Base-by-base conservation (phyloP, 495 filamentous ascomycete genomes). In the Oidiodendron maius region DNA sequence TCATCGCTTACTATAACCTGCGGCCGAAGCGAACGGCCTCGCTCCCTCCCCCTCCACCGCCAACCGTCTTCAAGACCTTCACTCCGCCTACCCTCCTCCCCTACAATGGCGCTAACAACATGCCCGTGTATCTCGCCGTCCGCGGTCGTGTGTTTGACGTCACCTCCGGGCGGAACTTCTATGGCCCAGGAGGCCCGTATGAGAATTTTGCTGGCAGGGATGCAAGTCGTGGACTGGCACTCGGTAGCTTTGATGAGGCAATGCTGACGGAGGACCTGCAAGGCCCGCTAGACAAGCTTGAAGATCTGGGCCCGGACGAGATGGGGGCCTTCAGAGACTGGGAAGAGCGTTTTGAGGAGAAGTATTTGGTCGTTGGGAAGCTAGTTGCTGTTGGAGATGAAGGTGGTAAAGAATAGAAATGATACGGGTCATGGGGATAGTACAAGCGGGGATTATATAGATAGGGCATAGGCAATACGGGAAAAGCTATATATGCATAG, bases 61-160 rank as follows among this genome's bases (percentile, higher is more conserved):
- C 86, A 2, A 70, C 84, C 53, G 88, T 97, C 59, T 97, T 95
- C 82, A 77, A 77, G 46, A 91, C 84, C 59, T 98, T 95, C 73
- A 95, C 85, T 18, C 93, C 93, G 12, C 83, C 76, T 28, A 87
- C 85, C 1, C 76, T 98, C 3, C 74, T 87, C 16, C 84, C 87
- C n/a, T 95, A 82, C 77, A 95, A 94, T 72, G 93, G 93, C 61
- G 66, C 69, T 40, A 77, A 86, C 55, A 71, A 75, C 52, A 72
- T 70, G 54, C 85, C 87, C 28, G 87, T 97, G 16, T 95, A 95
- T 69, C 73, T 98, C 39, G 88, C 88, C 39, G 76, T 98, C 36
- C 96, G 96, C 69, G 87, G 89, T 40, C 82, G 76, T 46, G 89
- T 98, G 70, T 97, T 89, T 75, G 94, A 97, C 65, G 93, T 98